Evolutionary conservation across 2,329 filamentous ascomycete genomes (phyloP).

Genomic region (Huntiella savannae): DNA sequence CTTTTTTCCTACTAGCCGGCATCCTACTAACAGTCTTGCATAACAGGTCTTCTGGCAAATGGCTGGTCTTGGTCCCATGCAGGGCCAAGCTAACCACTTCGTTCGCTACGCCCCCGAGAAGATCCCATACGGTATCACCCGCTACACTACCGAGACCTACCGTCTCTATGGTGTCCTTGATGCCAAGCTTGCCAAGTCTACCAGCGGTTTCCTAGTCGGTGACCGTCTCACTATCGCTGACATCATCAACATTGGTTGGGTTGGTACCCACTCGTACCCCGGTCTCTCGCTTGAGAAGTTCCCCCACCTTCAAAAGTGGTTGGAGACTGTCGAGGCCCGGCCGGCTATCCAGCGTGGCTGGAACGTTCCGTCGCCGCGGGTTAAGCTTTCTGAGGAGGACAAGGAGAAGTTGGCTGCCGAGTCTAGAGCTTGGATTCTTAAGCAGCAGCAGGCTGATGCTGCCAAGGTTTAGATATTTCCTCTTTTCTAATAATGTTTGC

Average conservation of each 20-base stretch:
- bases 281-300: constrained; percentile 50
- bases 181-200: constrained; percentile 41
- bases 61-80: constrained; percentile 65
- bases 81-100: constrained; percentile 74
- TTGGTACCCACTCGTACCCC: constrained; percentile 29
- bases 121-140: constrained; percentile 65
- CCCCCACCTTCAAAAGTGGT: constrained; percentile 58
- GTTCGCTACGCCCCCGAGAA: constrained; percentile 61
- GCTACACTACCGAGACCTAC: constrained; percentile 70
- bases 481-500: too few relatives aligned
- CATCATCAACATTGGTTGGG: constrained; percentile 66
- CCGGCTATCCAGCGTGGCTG: constrained; percentile 58
- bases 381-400: constrained; percentile 28
- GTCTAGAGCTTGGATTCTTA: constrained; percentile 44
- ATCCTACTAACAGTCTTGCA: background rate
- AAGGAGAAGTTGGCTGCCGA: constrained; percentile 36
- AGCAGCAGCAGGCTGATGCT: constrained; percentile 46
- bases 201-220: constrained; percentile 42
- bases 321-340: constrained; percentile 48
- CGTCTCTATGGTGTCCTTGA: constrained; percentile 65
- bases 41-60: constrained; percentile 51
- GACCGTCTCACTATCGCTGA: constrained; percentile 58
- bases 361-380: constrained; percentile 50
- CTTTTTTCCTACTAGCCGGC: constrained; percentile 2
- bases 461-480: too few relatives aligned